Base-by-base conservation (phyloP, 352 stramenopile genomes). In the Pythium monospermum region DNA sequence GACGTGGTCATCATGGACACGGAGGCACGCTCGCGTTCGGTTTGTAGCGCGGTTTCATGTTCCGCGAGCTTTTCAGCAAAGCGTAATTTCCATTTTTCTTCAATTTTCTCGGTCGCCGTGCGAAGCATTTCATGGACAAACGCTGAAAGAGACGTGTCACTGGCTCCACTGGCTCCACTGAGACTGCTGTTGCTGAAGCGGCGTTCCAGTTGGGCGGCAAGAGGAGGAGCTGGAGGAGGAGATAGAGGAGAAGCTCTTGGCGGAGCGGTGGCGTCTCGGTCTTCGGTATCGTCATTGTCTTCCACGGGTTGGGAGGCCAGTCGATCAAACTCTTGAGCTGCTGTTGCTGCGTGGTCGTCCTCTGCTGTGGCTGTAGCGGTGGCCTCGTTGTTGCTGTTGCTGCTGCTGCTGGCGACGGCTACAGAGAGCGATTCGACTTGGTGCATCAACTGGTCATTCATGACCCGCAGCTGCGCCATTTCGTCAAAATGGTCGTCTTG, bases 61-160 rank as follows among this genome's bases (percentile, higher is more conserved):
- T 91, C 81, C 1, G 61, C 70, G 12, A 83, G 48, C 45, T 88
- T 76, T 32, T 87, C 75, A 0, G 76, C 70, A 51, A 91, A 89
- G 10, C 81, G 73, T 22, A 64, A 64, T 48, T 83, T 87, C 81
- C 81, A 91, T 48, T 89, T 91, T 23, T 87, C 73, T 51, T 91
- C 78, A 36, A 91, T 91, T 46, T 87, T 77, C 33, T 91, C 76
- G 1, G 81, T 89, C 3, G 81, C 81, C 31, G 83, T 81, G 35
- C 85, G 77, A 33, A 91, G 52, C 42, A 89, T 84, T 30, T 76
- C 66, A 23, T 79, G 76, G 39, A 91, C 76, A 52, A 84, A 88
- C n/a, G 67, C 71, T 1, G 79, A 87, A 26, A 90, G 41, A 13
- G 79, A 79, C n/a, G 79, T 87, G 33, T 87, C 74, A 7, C 30